A percentile compares a stretch with the other conserved stretches of the same genome.
Conservation (phyloP, 2,329 filamentous ascomycete species). For the Fusarium sp. region DNA sequence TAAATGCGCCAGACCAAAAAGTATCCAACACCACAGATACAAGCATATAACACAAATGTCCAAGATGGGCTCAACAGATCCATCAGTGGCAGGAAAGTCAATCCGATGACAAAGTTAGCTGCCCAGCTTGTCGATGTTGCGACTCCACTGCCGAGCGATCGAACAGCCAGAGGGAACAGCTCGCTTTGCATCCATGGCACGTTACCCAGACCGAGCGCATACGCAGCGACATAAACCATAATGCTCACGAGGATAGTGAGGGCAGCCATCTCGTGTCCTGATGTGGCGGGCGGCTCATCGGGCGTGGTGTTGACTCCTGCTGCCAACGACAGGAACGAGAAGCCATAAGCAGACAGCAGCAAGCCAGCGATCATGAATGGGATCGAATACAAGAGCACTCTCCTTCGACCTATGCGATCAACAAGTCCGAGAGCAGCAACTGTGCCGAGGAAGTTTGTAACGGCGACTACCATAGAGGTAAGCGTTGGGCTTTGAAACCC, state of each 20-base stretch:
- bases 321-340: conserved; percentile 68
- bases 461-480: conserved; percentile 81
- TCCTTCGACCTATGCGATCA: conserved; percentile 80
- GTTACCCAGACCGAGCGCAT: conserved; percentile 88
- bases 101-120: conserved; percentile 84
- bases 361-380: conserved; percentile 85
- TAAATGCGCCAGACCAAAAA: conserved; percentile 77
- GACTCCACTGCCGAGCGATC: conserved; percentile 76
- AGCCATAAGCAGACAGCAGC: conserved; percentile 75
- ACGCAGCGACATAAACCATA: conserved; percentile 84
- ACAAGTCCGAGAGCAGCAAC: conserved; percentile 79
- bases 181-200: conserved; percentile 98
- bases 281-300: conserved; percentile 24
- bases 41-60: conserved; percentile 85
- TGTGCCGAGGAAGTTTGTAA: conserved; percentile 85
- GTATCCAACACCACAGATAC: conserved; percentile 76
- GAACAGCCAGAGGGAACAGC: conserved; percentile 81
- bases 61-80: conserved; percentile 74
- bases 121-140: conserved; percentile 88
- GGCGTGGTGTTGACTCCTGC: conserved; percentile 25
- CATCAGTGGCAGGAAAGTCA: conserved; percentile 92
- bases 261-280: conserved; percentile 51
- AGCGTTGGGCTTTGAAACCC: conserved; percentile 83
- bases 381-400: conserved; percentile 83
- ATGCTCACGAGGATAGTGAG: conserved; percentile 76